A percentile compares a stretch with the other conserved stretches of the same genome.
Conservation (phyloP, 768 basidiomycete genomes). For the Tulasnella sp. region DNA sequence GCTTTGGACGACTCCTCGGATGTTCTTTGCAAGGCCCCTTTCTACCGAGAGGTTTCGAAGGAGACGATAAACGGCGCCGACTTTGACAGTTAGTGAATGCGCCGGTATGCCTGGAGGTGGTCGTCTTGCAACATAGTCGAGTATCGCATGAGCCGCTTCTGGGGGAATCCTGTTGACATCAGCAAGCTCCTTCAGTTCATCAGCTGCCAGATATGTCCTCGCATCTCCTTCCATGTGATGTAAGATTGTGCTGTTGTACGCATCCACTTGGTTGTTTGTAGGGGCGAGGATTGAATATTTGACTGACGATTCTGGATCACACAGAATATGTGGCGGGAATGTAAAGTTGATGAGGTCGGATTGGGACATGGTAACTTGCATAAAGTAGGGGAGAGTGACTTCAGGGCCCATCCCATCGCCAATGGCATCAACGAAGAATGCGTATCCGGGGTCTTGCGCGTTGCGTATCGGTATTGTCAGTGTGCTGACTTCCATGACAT, state of each 20-base stretch:
- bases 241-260: conserved; percentile 30
- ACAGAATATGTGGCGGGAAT: conserved; percentile 24
- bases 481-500: conserved; percentile 23
- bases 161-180: conserved; percentile 19
- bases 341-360: conserved; percentile 25
- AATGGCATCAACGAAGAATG: not conserved
- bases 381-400: conserved; percentile 22
- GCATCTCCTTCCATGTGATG: conserved; percentile 22
- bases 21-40: conserved; percentile 13
- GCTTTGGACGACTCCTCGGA: not conserved
- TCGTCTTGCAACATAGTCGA: conserved; percentile 22
- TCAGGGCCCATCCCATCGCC: conserved; percentile 21
- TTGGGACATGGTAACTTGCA: conserved; percentile 17
- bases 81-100: not conserved
- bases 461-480: conserved; percentile 31
- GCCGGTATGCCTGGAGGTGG: conserved; percentile 8
- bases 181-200: conserved; percentile 24
- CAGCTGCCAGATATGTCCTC: conserved; percentile 24
- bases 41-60: conserved; percentile 4
- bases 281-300: conserved; percentile 31
- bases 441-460: conserved; percentile 24
- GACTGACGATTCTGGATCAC: conserved; percentile 25
- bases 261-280: conserved; percentile 30
- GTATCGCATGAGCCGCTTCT: conserved; percentile 12
- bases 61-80: conserved; percentile 3